Evolutionary conservation across 1,139 yeast species (phyloP), one percentile per base, ranked within the genome.

Genomic region (Yarrowia galli): DNA sequence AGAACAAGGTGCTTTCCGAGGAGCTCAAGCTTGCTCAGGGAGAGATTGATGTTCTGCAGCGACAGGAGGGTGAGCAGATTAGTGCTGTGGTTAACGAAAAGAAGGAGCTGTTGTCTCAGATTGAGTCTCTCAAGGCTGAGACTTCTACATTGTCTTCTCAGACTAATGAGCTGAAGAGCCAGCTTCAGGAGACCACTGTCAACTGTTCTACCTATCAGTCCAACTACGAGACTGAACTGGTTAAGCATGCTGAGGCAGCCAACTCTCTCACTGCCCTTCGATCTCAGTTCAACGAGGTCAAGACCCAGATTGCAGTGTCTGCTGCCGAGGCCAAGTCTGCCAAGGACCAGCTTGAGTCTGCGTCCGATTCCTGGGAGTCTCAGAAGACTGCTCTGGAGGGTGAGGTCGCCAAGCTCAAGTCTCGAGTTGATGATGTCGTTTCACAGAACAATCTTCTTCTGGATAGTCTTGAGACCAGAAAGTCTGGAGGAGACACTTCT

Each of bases 361-460:
- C 82, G 4, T 81, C 82, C 68, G 77, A 79, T 36, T 80, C 81
- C 60, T 84, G 87, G 86, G 80, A 78, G 6, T 69, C 78, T 6
- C 84, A 82, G 73, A 79, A 76, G 71, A 69, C 74, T 5, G 75
- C 80, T 1, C 77, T 85, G 42, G 88, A 87, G 71, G 87, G 85
- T 48, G 89, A 89, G 69, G 75, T 89, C 65, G 81, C 80, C 15
- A 74, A 77, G 25, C 79, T 85, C 12, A 81, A 81, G 40, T 73
- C 79, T 1, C 83, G 87, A 71, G 75, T 85, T 36, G 81, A 84
- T 35, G 95, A 89, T 68, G 77, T 90, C 63, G 80, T 85, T 38
- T 82, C 85, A 25, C 97, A 91, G 74, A 90, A 91, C 74, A 81
- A 84, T 65, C 80, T 91, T 15, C 79, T 91, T 40, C 84, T 89